phyloP scores from a whole-genome alignment of 257 asterid genomes.

The Anisodus acutangulus region DNA sequence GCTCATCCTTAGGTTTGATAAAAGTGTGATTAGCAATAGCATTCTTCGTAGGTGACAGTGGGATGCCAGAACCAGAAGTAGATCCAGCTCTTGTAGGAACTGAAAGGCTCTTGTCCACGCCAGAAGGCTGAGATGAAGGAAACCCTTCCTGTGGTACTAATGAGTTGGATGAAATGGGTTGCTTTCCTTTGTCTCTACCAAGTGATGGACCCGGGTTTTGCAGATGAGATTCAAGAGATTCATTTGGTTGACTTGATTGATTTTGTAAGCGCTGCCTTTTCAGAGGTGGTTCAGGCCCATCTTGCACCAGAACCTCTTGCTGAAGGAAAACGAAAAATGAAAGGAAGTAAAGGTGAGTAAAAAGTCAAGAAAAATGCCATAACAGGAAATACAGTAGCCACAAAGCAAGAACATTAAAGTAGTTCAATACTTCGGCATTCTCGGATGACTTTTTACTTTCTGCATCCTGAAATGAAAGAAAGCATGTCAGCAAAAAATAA shows the following conservation, averaged over 20 bases:
- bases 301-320: slow-evolving; percentile 23
- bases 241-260: slow-evolving; percentile 27
- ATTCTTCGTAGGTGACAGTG: slow-evolving; percentile 24
- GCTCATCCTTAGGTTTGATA: slow-evolving; percentile 44
- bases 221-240: slow-evolving; percentile 23
- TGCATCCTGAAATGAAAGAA: slow-evolving; percentile 29
- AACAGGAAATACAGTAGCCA: not conserved
- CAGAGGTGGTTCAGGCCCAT: slow-evolving; percentile 30
- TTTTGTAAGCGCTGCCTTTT: slow-evolving; percentile 29
- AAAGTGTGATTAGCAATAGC: slow-evolving; percentile 28
- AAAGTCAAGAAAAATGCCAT: not conserved
- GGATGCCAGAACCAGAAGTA: slow-evolving; percentile 31
- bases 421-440: slow-evolving; percentile 11
- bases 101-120: slow-evolving; percentile 27
- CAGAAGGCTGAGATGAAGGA: slow-evolving; percentile 29
- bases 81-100: slow-evolving; percentile 19
- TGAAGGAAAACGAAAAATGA: slow-evolving; percentile 3
- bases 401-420: not conserved
- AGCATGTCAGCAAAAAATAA: not conserved
- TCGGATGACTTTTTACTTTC: slow-evolving; percentile 27
- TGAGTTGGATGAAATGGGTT: slow-evolving; percentile 37
- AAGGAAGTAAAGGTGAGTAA: slow-evolving; percentile 9
- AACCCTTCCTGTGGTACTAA: slow-evolving; percentile 23
- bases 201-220: slow-evolving; percentile 23
- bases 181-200: slow-evolving; percentile 38